Conservation (phyloP, 1,139 yeast genomes). For the Geotrichum australiense region DNA sequence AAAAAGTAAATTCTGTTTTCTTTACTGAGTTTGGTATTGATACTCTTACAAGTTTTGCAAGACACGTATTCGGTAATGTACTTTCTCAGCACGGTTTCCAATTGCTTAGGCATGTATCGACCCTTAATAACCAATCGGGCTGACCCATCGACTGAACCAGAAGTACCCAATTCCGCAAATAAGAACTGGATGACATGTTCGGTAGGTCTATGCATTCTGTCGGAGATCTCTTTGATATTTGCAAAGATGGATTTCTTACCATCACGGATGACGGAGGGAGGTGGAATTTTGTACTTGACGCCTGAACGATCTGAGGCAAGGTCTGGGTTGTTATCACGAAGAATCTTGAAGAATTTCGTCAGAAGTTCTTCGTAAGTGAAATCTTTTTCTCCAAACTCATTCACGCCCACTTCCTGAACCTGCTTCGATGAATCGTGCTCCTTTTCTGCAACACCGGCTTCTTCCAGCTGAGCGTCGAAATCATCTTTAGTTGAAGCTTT, state of each 20-base stretch:
- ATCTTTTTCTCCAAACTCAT: slow-evolving; percentile 43
- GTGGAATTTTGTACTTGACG: slow-evolving; percentile 92
- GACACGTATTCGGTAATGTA: slow-evolving; percentile 96
- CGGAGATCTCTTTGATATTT: slow-evolving; percentile 90
- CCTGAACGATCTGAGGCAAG: slow-evolving; percentile 95
- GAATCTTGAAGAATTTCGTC: slow-evolving; percentile 74
- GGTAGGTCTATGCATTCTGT: slow-evolving; percentile 91
- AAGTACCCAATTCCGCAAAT: slow-evolving; percentile 98
- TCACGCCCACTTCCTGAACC: slow-evolving; percentile 26
- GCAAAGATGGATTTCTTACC: slow-evolving; percentile 97
- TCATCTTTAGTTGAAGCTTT: slow-evolving; percentile 56
- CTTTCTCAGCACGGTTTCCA: slow-evolving; percentile 93
- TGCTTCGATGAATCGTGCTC: slow-evolving; percentile 33
- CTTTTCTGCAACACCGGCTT: slow-evolving; percentile 66
- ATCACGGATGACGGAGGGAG: slow-evolving; percentile 95
- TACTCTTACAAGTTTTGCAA: slow-evolving; percentile 97
- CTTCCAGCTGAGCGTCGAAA: slow-evolving; percentile 82
- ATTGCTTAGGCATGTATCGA: slow-evolving; percentile 94
- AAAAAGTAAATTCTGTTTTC: slow-evolving; percentile 97
- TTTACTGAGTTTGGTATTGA: slow-evolving; percentile 92
- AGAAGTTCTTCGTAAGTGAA: slow-evolving; percentile 73
- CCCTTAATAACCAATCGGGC: slow-evolving; percentile 96
- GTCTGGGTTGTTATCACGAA: slow-evolving; percentile 93
- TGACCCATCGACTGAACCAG: slow-evolving; percentile 98
- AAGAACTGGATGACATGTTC: slow-evolving; percentile 95